phyloP scores from a whole-genome alignment of 176 grass and related monocot species.

The Avena eriantha region DNA sequence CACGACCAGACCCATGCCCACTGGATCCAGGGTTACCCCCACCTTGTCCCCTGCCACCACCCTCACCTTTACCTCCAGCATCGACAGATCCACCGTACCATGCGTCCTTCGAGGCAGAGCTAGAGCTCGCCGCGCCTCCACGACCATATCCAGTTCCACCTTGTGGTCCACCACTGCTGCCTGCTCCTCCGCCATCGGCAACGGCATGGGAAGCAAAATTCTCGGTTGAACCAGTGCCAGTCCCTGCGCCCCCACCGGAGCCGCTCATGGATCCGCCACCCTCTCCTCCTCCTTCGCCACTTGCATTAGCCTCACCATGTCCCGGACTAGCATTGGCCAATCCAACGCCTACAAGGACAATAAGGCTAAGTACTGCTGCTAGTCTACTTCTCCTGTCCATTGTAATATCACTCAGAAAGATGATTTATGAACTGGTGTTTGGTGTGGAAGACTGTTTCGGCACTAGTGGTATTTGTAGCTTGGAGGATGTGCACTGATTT shows the following conservation, averaged over 20 bases:
- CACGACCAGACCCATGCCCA: neutral
- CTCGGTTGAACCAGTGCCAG: neutral
- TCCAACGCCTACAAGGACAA: neutral
- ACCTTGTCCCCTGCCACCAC: neutral
- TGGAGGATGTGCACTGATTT: neutral
- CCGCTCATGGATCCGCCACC: neutral
- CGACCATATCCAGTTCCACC: neutral
- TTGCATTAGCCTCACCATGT: neutral
- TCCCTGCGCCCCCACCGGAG: neutral
- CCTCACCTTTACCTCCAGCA: neutral
- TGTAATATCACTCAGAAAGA: neutral
- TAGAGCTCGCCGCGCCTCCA: neutral
- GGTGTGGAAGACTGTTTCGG: neutral
- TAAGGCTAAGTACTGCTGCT: neutral
- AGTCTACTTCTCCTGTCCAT: neutral
- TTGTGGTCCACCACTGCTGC: neutral
- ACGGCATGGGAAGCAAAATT: neutral
- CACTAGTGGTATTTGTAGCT: neutral
- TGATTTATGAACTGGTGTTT: too few species aligned
- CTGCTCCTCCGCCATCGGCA: neutral
- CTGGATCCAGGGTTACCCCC: neutral
- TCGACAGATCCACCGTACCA: neutral
- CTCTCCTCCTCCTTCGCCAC: neutral
- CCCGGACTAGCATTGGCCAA: neutral
- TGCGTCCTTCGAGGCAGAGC: neutral